phyloP scores from a whole-genome alignment of 352 stramenopile species.

The Phytophthora pluvialis region DNA sequence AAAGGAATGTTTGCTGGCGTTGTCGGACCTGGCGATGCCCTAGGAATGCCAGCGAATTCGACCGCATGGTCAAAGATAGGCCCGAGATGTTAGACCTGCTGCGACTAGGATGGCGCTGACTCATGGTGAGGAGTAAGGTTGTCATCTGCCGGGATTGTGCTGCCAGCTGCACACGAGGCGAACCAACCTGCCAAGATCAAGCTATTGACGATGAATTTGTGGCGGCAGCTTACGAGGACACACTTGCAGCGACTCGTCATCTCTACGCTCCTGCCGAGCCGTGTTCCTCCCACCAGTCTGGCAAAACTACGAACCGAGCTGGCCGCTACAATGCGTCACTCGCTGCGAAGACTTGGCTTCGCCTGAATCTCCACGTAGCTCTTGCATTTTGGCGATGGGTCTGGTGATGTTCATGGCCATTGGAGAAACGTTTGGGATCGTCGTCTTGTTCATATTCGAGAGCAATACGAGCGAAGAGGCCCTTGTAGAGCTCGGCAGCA shows the following conservation, averaged over 20 bases:
- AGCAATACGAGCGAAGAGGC: constrained; percentile 60
- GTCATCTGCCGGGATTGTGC: no score
- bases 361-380: constrained; percentile 2
- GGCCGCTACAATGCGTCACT: neutral
- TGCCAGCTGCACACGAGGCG: neutral
- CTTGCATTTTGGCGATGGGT: neutral
- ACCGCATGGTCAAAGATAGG: constrained; percentile 20
- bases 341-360: constrained; percentile 13
- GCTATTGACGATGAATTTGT: neutral
- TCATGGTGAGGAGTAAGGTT: neutral
- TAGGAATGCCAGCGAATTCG: constrained; percentile 20
- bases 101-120: neutral
- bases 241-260: neutral
- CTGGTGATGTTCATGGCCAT: neutral
- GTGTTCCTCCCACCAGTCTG: no score
- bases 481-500: constrained; percentile 55
- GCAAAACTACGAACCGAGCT: no score
- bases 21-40: constrained; percentile 11
- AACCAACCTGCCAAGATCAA: neutral
- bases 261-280: no score
- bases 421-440: neutral
- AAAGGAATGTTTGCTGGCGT: constrained; percentile 19
- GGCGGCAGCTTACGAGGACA: neutral
- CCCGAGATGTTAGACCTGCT: neutral
- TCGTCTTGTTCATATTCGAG: constrained; percentile 41